phyloP scores from a whole-genome alignment of 2,329 filamentous ascomycete genomes.

The Xylaria sp. region DNA sequence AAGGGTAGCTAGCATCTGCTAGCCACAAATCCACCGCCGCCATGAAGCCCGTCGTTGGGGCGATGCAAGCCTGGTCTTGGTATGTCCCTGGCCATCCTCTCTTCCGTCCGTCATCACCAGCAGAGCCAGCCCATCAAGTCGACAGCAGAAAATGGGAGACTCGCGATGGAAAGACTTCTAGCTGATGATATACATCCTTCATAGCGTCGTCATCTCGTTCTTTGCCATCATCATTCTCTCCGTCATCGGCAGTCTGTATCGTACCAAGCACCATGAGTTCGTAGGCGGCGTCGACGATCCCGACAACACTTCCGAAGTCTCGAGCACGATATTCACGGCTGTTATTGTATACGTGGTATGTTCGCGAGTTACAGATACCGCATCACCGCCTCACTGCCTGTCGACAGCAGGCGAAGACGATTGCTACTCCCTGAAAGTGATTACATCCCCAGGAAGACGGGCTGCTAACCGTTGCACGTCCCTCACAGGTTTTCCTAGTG shows the following conservation, averaged over 20 bases:
- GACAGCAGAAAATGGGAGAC: constrained; percentile 7
- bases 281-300: constrained; percentile 80
- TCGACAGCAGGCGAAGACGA: background rate
- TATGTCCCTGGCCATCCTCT: constrained; percentile 58
- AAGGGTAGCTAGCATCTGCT: constrained; percentile 30
- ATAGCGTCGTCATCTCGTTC: constrained; percentile 77
- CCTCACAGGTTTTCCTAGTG: constrained; percentile 79
- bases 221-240: constrained; percentile 74
- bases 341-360: constrained; percentile 87
- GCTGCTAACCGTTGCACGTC: constrained; percentile 14
- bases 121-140: constrained; percentile 16
- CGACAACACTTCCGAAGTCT: constrained; percentile 79
- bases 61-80: constrained; percentile 96
- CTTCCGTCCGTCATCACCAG: constrained; percentile 19
- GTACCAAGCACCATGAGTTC: constrained; percentile 82
- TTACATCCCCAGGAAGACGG: background rate
- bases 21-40: constrained; percentile 51
- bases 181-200: constrained; percentile 20
- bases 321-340: constrained; percentile 85
- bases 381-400: background rate
- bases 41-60: constrained; percentile 96
- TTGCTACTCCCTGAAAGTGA: background rate
- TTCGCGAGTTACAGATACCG: background rate
- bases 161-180: constrained; percentile 38
- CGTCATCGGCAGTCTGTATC: constrained; percentile 76